Evolutionary conservation across 2,329 filamentous ascomycete species (phyloP), one percentile per base, ranked within the genome.

Genomic region (Clonostachys sp.): DNA sequence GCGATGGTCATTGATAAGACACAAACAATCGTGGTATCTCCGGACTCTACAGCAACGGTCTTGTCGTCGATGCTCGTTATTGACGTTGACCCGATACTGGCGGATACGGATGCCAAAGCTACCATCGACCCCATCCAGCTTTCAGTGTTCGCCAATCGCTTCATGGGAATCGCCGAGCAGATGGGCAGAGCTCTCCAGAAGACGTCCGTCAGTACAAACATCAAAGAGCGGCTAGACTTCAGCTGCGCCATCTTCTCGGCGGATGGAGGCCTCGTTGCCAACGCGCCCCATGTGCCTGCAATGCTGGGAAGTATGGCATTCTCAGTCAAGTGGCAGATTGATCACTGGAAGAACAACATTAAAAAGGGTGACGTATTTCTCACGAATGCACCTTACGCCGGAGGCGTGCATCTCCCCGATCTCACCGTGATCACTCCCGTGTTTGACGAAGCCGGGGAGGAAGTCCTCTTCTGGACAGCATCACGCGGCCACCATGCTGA

Each of bases 91-190:
- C 24, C 24, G 2, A 6, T 30, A 2, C 9, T 30, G 9, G 24
- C 24, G 24, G 24, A 30, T 30, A 46, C 65, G 4, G 59, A 65
- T 39, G 14, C 17, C 12, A 14, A 58, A 59, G 40, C 18, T 13
- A 16, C 14, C 12, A 42, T 75, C 33, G 71, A 77, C 48, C 77
- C 77, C 0, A 77, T 80, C 41, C 65, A 73, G 33, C 67, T 80
- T 3, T 77, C 72, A 12, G 73, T 80, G 40, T 80, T 80, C 47
- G 74, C 72, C 0, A 75, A 80, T 53, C 66, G 77, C 0, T 80
- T 81, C 62, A 80, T 81, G 77, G 72, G 73, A 4, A 78, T 81
- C 18, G 77, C 77, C 1, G 77, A 81, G 50, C 77, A 81, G 50
- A 80, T 80, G 77, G 77, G 77, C 34, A 72, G 72, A 5, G 78